phyloP scores from a whole-genome alignment of 352 stramenopile species.

The Pythium pyrilobum region DNA sequence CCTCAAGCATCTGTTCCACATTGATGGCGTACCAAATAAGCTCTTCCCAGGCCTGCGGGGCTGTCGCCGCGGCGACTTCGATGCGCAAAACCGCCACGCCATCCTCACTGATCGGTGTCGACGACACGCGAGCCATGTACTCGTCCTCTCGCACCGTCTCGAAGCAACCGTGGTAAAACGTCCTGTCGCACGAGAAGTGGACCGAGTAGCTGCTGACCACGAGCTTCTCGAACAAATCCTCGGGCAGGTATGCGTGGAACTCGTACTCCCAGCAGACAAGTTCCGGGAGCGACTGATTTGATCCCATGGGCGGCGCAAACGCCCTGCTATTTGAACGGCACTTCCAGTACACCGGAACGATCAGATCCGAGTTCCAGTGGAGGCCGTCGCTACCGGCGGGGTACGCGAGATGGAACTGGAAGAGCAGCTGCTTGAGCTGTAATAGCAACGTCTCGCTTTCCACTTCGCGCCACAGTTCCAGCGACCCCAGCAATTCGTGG shows the following conservation, averaged over 20 bases:
- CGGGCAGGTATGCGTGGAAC: neutral
- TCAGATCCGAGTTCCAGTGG: slow-evolving; percentile 3
- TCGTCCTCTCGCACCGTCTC: neutral
- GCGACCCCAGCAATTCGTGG: neutral
- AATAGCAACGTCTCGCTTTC: neutral
- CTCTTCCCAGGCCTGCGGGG: neutral
- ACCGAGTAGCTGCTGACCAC: slow-evolving; percentile 9
- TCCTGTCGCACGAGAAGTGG: neutral
- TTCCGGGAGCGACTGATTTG: neutral
- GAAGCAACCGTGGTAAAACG: neutral
- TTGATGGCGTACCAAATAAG: slow-evolving; percentile 3
- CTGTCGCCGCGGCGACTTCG: neutral
- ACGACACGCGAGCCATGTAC: neutral
- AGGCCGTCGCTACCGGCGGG: neutral
- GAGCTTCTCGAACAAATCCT: slow-evolving; percentile 6
- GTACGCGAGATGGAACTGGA: slow-evolving; percentile 15
- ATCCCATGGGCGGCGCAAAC: neutral
- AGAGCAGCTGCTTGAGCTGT: slow-evolving; percentile 10
- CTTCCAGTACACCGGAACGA: slow-evolving; percentile 15
- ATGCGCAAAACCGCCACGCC: neutral
- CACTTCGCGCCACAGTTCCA: slow-evolving; percentile 7
- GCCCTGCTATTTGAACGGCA: no score
- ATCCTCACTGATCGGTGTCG: neutral
- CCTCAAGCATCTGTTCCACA: neutral
- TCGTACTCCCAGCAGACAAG: slow-evolving; percentile 6